Percentiles rank a stretch among this genome's conserved stretches.
phyloP scores from a whole-genome alignment of 202 grass and related monocot genomes.

The Schoenoplectus tabernaemontani region DNA sequence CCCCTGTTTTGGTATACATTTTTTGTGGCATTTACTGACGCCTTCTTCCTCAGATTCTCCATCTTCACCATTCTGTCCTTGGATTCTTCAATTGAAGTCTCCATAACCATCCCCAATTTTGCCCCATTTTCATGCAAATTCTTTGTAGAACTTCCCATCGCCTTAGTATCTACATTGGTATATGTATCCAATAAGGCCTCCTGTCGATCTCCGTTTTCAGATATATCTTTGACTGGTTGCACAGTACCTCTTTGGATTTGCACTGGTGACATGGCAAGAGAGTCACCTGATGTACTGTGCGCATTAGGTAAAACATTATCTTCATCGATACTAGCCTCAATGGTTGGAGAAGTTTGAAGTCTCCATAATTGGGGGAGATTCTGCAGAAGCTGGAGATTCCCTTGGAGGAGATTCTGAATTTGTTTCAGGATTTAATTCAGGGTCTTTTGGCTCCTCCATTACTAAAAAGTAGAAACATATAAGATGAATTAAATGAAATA shows the following conservation, averaged over 20 bases:
- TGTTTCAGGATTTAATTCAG: background rate
- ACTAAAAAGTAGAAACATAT: slow-evolving; percentile 6
- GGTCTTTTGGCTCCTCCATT: slow-evolving; percentile 22
- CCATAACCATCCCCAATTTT: background rate
- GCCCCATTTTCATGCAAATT: slow-evolving; percentile 23
- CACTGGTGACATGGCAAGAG: slow-evolving; percentile 13
- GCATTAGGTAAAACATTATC: slow-evolving; percentile 22
- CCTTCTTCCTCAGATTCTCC: slow-evolving; percentile 24
- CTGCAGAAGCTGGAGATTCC: slow-evolving; percentile 25
- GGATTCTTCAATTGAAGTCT: slow-evolving; percentile 25
- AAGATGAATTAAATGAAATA: background rate
- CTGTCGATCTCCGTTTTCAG: slow-evolving; percentile 4
- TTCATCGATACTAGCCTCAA: slow-evolving; percentile 11
- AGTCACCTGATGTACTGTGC: background rate
- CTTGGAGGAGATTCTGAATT: slow-evolving; percentile 18
- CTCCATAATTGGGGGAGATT: slow-evolving; percentile 25
- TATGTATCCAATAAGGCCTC: slow-evolving; percentile 5
- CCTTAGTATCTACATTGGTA: slow-evolving; percentile 15
- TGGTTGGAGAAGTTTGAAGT: slow-evolving; percentile 14
- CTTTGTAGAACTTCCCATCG: slow-evolving; percentile 15
- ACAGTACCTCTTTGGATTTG: slow-evolving; percentile 2
- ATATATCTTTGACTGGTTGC: background rate
- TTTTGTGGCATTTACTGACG: slow-evolving; percentile 34
- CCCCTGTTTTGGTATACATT: slow-evolving; percentile 47
- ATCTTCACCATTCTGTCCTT: slow-evolving; percentile 32